A percentile compares a stretch with the other conserved stretches of the same genome.
phyloP scores from a whole-genome alignment of 495 filamentous ascomycete species.

The Penicillium soppii region DNA sequence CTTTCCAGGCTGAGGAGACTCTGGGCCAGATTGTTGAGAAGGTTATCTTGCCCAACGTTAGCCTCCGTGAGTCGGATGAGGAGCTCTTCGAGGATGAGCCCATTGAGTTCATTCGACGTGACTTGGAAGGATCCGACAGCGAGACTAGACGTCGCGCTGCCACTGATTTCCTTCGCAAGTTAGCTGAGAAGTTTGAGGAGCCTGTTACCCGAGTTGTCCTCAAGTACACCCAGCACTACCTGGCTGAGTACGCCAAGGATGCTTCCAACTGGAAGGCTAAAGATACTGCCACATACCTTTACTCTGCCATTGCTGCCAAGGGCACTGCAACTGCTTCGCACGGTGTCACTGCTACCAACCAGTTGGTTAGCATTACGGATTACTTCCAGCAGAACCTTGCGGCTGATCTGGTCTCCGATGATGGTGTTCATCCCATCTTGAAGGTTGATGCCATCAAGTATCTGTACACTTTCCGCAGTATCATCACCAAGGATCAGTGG shows the following conservation, averaged over 20 bases:
- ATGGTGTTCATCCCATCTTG: slow-evolving; percentile 73
- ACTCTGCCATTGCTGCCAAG: slow-evolving; percentile 89
- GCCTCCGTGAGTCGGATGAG: slow-evolving; percentile 84
- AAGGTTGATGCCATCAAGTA: slow-evolving; percentile 98
- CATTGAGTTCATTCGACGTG: slow-evolving; percentile 95
- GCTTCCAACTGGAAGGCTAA: slow-evolving; percentile 89
- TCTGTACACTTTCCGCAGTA: slow-evolving; percentile 91
- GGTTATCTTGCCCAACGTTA: slow-evolving; percentile 90
- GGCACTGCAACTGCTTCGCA: slow-evolving; percentile 79
- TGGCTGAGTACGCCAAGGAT: slow-evolving; percentile 64
- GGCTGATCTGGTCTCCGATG: slow-evolving; percentile 67
- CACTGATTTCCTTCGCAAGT: slow-evolving; percentile 85
- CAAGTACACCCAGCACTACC: slow-evolving; percentile 77
- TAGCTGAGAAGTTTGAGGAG: slow-evolving; percentile 83
- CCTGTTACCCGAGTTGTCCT: slow-evolving; percentile 79
- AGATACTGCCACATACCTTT: slow-evolving; percentile 94
- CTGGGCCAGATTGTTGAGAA: slow-evolving; percentile 86
- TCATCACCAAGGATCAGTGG: slow-evolving; percentile 83
- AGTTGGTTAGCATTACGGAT: slow-evolving; percentile 77
- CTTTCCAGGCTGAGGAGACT: slow-evolving; percentile 77
- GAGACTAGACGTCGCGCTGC: slow-evolving; percentile 89
- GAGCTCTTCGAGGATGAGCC: slow-evolving; percentile 98
- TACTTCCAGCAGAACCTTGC: slow-evolving; percentile 93
- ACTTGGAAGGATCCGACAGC: slow-evolving; percentile 93
- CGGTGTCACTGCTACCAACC: slow-evolving; percentile 87